Base-by-base conservation (phyloP, 805 yeast species). In the Lipomyces mesembrius region DNA sequence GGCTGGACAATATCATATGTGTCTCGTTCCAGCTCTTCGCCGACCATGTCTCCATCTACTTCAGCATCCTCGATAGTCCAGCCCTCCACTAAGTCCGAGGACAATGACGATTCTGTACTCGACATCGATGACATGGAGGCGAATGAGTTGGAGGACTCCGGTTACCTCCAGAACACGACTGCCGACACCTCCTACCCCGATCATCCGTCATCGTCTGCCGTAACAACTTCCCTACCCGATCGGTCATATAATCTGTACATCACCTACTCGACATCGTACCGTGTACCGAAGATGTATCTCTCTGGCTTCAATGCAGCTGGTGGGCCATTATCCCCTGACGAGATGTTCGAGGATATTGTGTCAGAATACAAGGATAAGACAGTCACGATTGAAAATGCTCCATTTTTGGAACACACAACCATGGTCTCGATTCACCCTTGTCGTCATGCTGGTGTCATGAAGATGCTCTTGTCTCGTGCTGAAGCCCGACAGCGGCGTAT, bases 271-370 rank as follows among this genome's bases (percentile, higher is more conserved):
- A 94, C 99, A 0, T 90, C 97, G 0, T 95, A 95, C 76, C 83
- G 98, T 56, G 99, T 95, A 4, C 99, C 99, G 35, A 92, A 95
- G 80, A 83, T 96, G 84, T 95, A 92, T 75, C 80, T 95, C 54
- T 92, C 91, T 14, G 99, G 99, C 0, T 95, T 87, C 80, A 88
- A 87, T 74, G 82, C 87, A 11, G 86, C 89, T 68, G 98, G 99
- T 0, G 83, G 87, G 17, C 99, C 98, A 1, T 80, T 95, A 52
- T 81, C 90, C 39, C 97, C 98, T 1, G 83, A 87, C 43, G 88
- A 90, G 74, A 95, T 95, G 98, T 92, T 93, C 79, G 96, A 94
- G 75, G 99, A 95, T 77, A 92, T 95, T 57, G 85, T 93, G 1
- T 85, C 89, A 51, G 99, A 95, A 76, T 95, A 95, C 78, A 87